Conservation (phyloP, 2,329 filamentous ascomycete species). For the Endocalyx cinctus region DNA sequence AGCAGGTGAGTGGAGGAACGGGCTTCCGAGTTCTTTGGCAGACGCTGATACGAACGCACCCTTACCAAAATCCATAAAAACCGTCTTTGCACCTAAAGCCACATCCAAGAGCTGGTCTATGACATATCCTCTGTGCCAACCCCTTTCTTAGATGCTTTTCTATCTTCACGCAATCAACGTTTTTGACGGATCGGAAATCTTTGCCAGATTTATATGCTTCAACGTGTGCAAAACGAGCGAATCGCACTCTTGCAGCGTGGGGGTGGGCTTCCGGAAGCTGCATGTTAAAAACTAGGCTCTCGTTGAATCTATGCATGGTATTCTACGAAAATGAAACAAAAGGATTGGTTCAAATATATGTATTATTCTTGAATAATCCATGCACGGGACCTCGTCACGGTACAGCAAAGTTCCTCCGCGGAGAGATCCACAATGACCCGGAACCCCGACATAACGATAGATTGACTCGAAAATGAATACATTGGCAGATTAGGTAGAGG, state of each 20-base stretch:
- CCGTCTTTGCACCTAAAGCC: slow-evolving; percentile 23
- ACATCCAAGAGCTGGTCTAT: slow-evolving; percentile 46
- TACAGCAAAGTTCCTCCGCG: slow-evolving; percentile 17
- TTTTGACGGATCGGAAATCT: slow-evolving; percentile 19
- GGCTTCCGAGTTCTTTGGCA: slow-evolving; percentile 33
- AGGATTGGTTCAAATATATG: no score
- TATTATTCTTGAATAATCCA: no score
- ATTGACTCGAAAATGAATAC: no score
- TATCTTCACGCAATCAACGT: slow-evolving; percentile 24
- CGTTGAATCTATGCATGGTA: no score
- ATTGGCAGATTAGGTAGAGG: no score
- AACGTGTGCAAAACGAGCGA: slow-evolving; percentile 16
- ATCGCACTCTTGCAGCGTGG: slow-evolving; percentile 16
- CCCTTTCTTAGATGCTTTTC: slow-evolving; percentile 20
- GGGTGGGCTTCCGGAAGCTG: no score
- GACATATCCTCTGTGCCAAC: slow-evolving; percentile 48
- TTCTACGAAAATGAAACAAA: no score
- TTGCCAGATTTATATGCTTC: slow-evolving; percentile 22
- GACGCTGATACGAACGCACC: slow-evolving; percentile 26
- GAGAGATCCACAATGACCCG: slow-evolving; percentile 9
- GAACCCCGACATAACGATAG: slow-evolving; percentile 3
- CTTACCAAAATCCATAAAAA: slow-evolving; percentile 18
- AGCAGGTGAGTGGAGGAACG: slow-evolving; percentile 32
- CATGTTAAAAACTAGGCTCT: no score
- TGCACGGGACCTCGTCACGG: no score